phyloP scores from a whole-genome alignment of 2,329 filamentous ascomycete genomes.

The Fusarium redolens region DNA sequence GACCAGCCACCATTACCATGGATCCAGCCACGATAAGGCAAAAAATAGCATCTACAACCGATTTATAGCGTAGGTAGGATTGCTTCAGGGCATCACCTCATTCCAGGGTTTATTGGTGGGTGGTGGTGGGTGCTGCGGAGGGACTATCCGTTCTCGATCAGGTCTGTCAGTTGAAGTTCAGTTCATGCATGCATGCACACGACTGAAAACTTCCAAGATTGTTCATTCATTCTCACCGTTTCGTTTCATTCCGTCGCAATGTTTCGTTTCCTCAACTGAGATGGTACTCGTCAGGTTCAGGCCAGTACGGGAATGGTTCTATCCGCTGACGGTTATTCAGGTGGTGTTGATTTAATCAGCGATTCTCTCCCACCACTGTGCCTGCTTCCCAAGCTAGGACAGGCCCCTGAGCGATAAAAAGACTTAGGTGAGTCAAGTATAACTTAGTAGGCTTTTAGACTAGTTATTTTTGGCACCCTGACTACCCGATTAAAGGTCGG shows the following conservation, averaged over 20 bases:
- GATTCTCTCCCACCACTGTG: neutral
- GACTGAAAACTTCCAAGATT: neutral
- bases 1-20: constrained; percentile 20
- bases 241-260: constrained; percentile 21
- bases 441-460: neutral
- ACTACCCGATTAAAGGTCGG: neutral
- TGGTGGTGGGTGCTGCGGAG: constrained; percentile 2
- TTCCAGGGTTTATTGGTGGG: neutral
- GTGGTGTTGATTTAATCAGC: neutral
- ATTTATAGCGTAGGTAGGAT: constrained; percentile 22
- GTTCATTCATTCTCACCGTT: constrained; percentile 28
- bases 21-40: neutral
- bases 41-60: constrained; percentile 22
- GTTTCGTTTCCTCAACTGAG: constrained; percentile 27
- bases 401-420: neutral
- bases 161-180: constrained; percentile 11
- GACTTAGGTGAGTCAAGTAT: neutral
- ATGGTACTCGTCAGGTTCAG: constrained; percentile 34
- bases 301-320: constrained; percentile 3
- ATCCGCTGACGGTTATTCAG: constrained; percentile 11
- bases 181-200: constrained; percentile 17
- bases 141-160: constrained; percentile 1
- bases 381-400: neutral
- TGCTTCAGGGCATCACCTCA: constrained; percentile 13
- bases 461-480: neutral